These are phyloP conservation scores for Suillus subluteus DNA, from an alignment of 768 basidiomycete genomes.

Conservation along the genomic window DNA sequence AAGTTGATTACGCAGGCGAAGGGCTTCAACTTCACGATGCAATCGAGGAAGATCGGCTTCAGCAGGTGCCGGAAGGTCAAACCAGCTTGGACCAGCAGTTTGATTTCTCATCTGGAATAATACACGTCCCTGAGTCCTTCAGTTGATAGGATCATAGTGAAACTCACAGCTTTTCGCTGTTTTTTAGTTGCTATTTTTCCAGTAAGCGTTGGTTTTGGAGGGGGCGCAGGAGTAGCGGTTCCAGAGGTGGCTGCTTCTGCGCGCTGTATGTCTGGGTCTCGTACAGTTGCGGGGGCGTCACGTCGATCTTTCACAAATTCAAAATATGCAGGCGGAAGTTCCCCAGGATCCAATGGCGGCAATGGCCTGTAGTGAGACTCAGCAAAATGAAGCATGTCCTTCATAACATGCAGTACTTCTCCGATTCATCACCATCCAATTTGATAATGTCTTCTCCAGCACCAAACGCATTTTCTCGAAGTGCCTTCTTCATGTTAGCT, in stretches of 20 bases:
- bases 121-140: not conserved
- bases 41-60: conserved; percentile 80
- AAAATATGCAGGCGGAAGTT: conserved; percentile 68
- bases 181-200: conserved; percentile 75
- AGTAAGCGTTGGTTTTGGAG: conserved; percentile 61
- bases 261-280: conserved; percentile 64
- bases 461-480: conserved; percentile 29
- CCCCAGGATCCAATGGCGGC: conserved; percentile 68
- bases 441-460: conserved; percentile 61
- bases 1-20: conserved; percentile 83
- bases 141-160: not conserved
- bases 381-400: conserved; percentile 11
- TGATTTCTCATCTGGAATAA: conserved; percentile 58
- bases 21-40: conserved; percentile 84
- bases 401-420: conserved; percentile 36
- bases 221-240: conserved; percentile 56
- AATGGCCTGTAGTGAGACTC: conserved; percentile 46
- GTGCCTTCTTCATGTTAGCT: conserved; percentile 24
- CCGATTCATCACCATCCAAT: conserved; percentile 41
- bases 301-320: conserved; percentile 47
- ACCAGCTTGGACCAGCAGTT: conserved; percentile 85
- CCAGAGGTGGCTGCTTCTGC: conserved; percentile 56
- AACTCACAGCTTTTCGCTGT: conserved; percentile 67
- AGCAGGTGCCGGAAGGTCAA: conserved; percentile 82
- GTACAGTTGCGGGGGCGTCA: conserved; percentile 49